Conservation (phyloP, 352 stramenopile genomes). For the Phytophthora cryptogea region DNA sequence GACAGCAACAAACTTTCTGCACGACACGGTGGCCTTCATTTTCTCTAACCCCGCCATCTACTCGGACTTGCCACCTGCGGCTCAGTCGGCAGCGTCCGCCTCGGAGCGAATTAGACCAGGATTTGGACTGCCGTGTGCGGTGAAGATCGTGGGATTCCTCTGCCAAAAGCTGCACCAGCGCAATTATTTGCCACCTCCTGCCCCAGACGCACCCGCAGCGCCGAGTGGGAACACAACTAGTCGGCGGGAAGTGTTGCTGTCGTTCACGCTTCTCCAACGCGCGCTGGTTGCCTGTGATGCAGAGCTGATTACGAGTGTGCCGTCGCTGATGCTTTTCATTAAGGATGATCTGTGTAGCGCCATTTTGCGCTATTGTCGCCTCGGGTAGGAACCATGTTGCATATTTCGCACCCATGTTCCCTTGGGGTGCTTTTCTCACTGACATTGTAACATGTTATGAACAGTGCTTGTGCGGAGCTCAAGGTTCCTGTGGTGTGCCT, state of each 20-base stretch:
- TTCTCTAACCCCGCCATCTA: slow-evolving; percentile 66
- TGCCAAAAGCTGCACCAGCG: slow-evolving; percentile 77
- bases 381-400: slow-evolving; percentile 46
- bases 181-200: slow-evolving; percentile 33
- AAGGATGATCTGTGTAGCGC: slow-evolving; percentile 85
- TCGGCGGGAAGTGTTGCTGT: slow-evolving; percentile 70
- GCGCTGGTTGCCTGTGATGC: slow-evolving; percentile 61
- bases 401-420: not conserved
- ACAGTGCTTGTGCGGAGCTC: slow-evolving; percentile 53
- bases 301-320: slow-evolving; percentile 48
- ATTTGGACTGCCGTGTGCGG: slow-evolving; percentile 76
- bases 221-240: slow-evolving; percentile 28
- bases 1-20: slow-evolving; percentile 64
- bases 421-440: slow-evolving; percentile 5
- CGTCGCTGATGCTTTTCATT: slow-evolving; percentile 80
- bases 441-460: slow-evolving; percentile 3
- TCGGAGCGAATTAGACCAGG: slow-evolving; percentile 24
- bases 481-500: slow-evolving; percentile 66
- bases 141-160: slow-evolving; percentile 82
- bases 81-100: not conserved
- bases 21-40: slow-evolving; percentile 67
- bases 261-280: slow-evolving; percentile 66
- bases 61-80: slow-evolving; percentile 24
- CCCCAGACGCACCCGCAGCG: slow-evolving; percentile 20
- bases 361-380: slow-evolving; percentile 70